These are phyloP conservation scores for Heliosperma pusillum DNA, from an alignment of 148 eudicot genomes.

Conservation along the genomic window DNA sequence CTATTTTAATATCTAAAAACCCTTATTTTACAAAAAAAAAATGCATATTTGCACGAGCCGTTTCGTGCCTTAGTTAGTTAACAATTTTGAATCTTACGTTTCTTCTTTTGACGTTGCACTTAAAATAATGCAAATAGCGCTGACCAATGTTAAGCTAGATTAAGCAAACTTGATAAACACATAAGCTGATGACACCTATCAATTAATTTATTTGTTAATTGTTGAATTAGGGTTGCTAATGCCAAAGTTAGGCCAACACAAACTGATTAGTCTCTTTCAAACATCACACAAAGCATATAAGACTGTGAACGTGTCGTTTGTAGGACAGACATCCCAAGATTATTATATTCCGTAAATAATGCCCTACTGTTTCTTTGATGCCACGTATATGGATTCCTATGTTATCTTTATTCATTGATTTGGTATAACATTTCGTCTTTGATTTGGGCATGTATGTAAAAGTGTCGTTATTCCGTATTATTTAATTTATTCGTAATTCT, in stretches of 20 bases:
- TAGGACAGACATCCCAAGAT: not conserved
- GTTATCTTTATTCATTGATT: not conserved
- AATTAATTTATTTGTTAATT: not conserved
- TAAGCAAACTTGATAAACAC: not conserved
- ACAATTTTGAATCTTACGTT: too few species aligned
- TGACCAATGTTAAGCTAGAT: constrained; percentile 15
- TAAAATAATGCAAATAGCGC: constrained; percentile 13
- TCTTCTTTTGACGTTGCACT: too few species aligned
- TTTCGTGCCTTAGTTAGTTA: too few species aligned
- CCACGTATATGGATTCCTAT: not conserved
- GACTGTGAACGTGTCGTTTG: constrained; percentile 1
- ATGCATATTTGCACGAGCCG: too few species aligned
- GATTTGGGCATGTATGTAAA: not conserved
- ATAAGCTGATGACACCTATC: not conserved
- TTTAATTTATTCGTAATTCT: not conserved
- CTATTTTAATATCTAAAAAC: too few species aligned
- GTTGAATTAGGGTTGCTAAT: not conserved
- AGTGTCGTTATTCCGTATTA: too few species aligned
- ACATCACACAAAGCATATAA: not conserved
- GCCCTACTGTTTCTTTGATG: not conserved
- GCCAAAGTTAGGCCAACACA: not conserved
- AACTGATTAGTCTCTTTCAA: constrained; percentile 3
- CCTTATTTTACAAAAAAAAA: too few species aligned
- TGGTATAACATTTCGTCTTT: not conserved
- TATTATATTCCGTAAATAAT: not conserved